Base-by-base conservation (phyloP, 345 rosid genomes). In the Sisymbrium irio region DNA sequence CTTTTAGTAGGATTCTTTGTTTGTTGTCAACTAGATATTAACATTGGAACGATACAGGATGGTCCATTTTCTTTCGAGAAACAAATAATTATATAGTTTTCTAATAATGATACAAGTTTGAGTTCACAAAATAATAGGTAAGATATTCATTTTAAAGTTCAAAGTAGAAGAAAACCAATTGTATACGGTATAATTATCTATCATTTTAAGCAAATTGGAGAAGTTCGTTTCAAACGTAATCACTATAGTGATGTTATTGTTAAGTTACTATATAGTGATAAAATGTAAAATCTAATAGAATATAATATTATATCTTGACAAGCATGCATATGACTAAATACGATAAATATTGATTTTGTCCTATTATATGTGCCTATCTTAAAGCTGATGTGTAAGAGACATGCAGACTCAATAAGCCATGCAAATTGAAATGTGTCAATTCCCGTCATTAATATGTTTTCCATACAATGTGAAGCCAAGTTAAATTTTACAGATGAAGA, bases 371-470 rank as follows among this genome's bases (percentile, higher is more conserved):
- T 70, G 54, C 71, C 50, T 46, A 70, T 64, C 55, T 70, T 15
- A 30, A 77, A 70, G 72, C 19, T 71, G 67, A 77, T 49, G 80
- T 77, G 80, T 71, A 71, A 62, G 72, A 65, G 71, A 55, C 71
- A 69, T 76, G 71, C 51, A 69, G 51, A n/a, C 9, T 54, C 14
- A 62, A 44, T 14, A 62, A 69, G 59, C 70, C 79, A 76, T 76
- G 79, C 79, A 69, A 69, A 69, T 54, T 62, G 79, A 69, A 69
- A 69, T 62, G 65, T 76, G 79, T 69, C 79, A 37, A 63, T 46
- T 54, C 74, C 35, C 11, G 50, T 18, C 20, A 55, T 25, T n/a
- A 22, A 11, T 50, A 41, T 75, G 27, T 0, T 19, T 47, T 68
- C 36, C 20, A 33, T 11, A 46, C 32, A 36, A 1, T 11, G 9